These are phyloP conservation scores for Tephrocybe sp. DNA, from an alignment of 768 basidiomycete genomes.

Conservation along the genomic window DNA sequence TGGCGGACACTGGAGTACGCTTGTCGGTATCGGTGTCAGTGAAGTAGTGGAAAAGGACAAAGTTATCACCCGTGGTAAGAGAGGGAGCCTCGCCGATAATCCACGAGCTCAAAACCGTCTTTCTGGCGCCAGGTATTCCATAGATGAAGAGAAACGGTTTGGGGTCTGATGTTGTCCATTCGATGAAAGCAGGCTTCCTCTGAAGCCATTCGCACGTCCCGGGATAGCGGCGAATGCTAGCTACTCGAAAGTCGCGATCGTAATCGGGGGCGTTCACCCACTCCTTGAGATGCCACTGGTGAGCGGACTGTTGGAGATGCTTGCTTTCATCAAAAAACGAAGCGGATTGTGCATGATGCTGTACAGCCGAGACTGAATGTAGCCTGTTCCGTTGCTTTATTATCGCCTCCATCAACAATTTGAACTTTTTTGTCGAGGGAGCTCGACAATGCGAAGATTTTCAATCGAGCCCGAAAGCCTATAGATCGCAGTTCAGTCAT, in stretches of 20 bases:
- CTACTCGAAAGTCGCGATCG: neutral
- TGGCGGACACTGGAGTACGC: neutral
- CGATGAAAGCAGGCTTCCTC: neutral
- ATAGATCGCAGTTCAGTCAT: neutral
- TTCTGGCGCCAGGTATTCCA: slow-evolving; percentile 9
- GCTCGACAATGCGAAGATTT: neutral
- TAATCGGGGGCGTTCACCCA: slow-evolving; percentile 11
- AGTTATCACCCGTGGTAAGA: neutral
- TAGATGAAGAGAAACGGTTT: slow-evolving; percentile 3
- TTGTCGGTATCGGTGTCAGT: neutral
- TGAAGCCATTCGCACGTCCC: slow-evolving; percentile 14
- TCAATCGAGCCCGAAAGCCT: neutral
- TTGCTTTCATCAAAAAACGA: too few species aligned
- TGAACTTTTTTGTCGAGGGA: slow-evolving; percentile 5
- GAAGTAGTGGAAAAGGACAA: slow-evolving; percentile 12
- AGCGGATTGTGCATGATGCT: neutral
- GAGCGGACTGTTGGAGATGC: neutral
- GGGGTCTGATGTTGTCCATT: neutral
- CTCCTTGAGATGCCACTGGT: neutral
- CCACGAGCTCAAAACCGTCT: slow-evolving; percentile 13
- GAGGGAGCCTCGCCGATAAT: neutral
- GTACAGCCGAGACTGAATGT: neutral
- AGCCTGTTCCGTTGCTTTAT: neutral
- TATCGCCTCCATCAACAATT: neutral
- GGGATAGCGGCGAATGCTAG: neutral